phyloP scores from a whole-genome alignment of 441 rosid genomes.

The Populus trichocarpa region DNA sequence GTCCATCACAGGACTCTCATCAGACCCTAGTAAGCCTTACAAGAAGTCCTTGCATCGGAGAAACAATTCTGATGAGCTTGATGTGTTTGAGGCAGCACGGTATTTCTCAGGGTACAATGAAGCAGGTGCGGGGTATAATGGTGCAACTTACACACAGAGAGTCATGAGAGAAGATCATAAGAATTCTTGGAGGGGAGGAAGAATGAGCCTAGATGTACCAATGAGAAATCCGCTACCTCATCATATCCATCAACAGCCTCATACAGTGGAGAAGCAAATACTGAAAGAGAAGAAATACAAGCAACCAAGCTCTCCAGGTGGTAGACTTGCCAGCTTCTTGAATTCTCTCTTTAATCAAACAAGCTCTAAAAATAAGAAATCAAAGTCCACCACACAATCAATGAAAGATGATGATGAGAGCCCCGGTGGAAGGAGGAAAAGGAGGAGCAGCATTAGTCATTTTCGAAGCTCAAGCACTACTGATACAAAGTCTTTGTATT shows the following conservation, averaged over 20 bases:
- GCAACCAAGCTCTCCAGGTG: slow-evolving; percentile 94
- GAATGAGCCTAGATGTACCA: slow-evolving; percentile 69
- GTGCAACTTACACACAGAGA: slow-evolving; percentile 37
- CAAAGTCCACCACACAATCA: slow-evolving; percentile 47
- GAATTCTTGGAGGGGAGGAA: slow-evolving; percentile 48
- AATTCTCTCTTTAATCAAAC: slow-evolving; percentile 81
- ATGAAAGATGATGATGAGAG: slow-evolving; percentile 63
- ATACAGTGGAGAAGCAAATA: slow-evolving; percentile 37
- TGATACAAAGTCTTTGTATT: slow-evolving; percentile 49
- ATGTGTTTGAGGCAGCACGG: slow-evolving; percentile 82
- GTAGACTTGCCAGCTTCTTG: slow-evolving; percentile 84
- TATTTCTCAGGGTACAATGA: slow-evolving; percentile 81
- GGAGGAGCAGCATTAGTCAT: slow-evolving; percentile 89
- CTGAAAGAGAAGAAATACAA: slow-evolving; percentile 66
- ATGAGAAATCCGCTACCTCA: slow-evolving; percentile 41
- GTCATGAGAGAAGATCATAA: slow-evolving; percentile 40
- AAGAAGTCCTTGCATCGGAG: slow-evolving; percentile 49
- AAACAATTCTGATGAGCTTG: slow-evolving; percentile 74
- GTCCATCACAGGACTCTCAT: slow-evolving; percentile 56
- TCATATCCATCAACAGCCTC: slow-evolving; percentile 22
- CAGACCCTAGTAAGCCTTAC: slow-evolving; percentile 44
- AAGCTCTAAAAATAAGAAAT: slow-evolving; percentile 64
- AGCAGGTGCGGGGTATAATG: slow-evolving; percentile 28
- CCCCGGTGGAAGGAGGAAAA: slow-evolving; percentile 62
- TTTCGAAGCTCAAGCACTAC: slow-evolving; percentile 55